Evolutionary conservation across 2,329 filamentous ascomycete species (phyloP).

Genomic region (Aspergillus hiratsukae): DNA sequence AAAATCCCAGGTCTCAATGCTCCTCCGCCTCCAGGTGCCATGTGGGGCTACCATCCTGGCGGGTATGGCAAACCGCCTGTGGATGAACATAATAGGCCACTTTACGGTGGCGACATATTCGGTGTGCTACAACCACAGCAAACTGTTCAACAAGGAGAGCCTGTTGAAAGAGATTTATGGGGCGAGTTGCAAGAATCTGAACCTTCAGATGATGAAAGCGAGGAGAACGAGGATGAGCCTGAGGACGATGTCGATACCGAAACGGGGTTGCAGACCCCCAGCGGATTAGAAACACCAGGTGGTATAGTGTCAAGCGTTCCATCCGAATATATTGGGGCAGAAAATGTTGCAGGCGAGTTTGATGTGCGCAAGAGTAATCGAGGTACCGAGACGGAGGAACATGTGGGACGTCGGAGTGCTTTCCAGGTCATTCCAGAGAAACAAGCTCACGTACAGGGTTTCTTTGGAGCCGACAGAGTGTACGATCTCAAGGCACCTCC

Average conservation of each 20-base stretch:
- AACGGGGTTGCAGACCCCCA: conserved; percentile 59
- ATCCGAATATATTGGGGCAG: conserved; percentile 70
- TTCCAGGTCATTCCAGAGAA: conserved; percentile 89
- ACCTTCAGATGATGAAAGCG: conserved; percentile 62
- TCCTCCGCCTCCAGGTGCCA: conserved; percentile 79
- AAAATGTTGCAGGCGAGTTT: conserved; percentile 79
- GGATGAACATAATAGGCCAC: conserved; percentile 84
- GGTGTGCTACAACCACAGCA: conserved; percentile 65
- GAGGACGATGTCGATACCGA: conserved; percentile 47
- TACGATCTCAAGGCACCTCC: conserved; percentile 74
- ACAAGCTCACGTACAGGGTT: conserved; percentile 78
- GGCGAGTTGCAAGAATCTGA: conserved; percentile 82
- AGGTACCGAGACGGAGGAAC: conserved; percentile 85
- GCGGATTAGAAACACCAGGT: conserved; percentile 73
- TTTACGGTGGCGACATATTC: conserved; percentile 94
- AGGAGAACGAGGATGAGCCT: conserved; percentile 64
- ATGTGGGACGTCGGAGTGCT: conserved; percentile 66
- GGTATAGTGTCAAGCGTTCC: conserved; percentile 76
- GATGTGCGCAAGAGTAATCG: conserved; percentile 82
- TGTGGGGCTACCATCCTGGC: conserved; percentile 93
- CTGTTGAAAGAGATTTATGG: conserved; percentile 84
- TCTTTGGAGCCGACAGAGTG: conserved; percentile 91
- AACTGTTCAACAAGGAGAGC: conserved; percentile 64
- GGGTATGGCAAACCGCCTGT: conserved; percentile 95
- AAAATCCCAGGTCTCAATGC: conserved; percentile 94